Evolutionary conservation across 2,329 filamentous ascomycete genomes (phyloP).

Genomic region (Diplodia seriata): DNA sequence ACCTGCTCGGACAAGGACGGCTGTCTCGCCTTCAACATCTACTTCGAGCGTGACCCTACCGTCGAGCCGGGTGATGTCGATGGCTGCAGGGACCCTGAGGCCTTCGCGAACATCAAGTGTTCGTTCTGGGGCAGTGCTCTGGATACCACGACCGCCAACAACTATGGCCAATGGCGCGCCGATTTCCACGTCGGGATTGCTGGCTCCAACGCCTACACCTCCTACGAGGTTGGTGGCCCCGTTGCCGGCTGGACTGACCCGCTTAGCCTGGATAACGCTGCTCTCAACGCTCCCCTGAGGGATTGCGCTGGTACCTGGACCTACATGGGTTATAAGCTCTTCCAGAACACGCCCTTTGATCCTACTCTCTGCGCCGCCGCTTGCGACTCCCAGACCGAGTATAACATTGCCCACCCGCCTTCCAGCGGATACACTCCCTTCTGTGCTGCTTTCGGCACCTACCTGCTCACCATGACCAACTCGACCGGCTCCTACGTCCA

Average conservation of each 20-base stretch:
- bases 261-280: constrained; percentile 36
- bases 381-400: constrained; percentile 35
- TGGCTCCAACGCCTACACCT: constrained; percentile 37
- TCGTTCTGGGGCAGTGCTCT: constrained; percentile 42
- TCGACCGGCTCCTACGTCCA: constrained; percentile 31
- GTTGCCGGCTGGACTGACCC: constrained; percentile 30
- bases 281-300: constrained; percentile 41
- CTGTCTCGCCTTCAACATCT: constrained; percentile 38
- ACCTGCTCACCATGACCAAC: constrained; percentile 40
- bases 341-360: constrained; percentile 41
- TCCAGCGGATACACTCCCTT: constrained; percentile 2
- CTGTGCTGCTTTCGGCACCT: constrained; percentile 47
- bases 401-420: constrained; percentile 19
- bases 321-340: constrained; percentile 40
- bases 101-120: constrained; percentile 34
- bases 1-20: constrained; percentile 29
- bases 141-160: constrained; percentile 36
- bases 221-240: background rate
- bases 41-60: constrained; percentile 36
- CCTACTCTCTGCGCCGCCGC: constrained; percentile 41
- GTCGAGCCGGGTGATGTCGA: constrained; percentile 29
- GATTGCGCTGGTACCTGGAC: constrained; percentile 35
- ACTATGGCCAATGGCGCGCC: constrained; percentile 38
- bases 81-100: constrained; percentile 35
- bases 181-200: constrained; percentile 36